Conservation (phyloP, 2,329 filamentous ascomycete genomes). For the Sarocladiaceae sp. region DNA sequence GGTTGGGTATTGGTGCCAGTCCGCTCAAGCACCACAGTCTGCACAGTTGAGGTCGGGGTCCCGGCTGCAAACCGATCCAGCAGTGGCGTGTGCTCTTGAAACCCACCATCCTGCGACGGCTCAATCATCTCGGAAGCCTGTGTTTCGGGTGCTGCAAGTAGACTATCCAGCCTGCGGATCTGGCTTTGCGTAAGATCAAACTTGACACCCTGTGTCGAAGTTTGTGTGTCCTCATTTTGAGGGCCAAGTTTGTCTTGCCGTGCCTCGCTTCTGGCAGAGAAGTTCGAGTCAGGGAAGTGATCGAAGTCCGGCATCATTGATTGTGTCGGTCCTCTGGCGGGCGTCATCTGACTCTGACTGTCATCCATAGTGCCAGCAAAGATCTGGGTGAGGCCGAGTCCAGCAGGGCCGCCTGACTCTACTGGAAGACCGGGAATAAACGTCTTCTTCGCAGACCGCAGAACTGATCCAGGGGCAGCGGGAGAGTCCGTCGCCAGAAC, state of each 20-base stretch:
- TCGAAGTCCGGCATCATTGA: slow-evolving; percentile 55
- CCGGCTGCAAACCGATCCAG: slow-evolving; percentile 63
- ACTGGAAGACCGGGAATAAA: slow-evolving; percentile 67
- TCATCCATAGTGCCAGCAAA: slow-evolving; percentile 86
- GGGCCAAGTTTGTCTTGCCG: slow-evolving; percentile 48
- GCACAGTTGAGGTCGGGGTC: slow-evolving; percentile 64
- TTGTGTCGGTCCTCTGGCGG: slow-evolving; percentile 29
- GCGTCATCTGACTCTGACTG: slow-evolving; percentile 36
- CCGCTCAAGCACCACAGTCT: slow-evolving; percentile 54
- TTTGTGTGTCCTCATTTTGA: slow-evolving; percentile 34
- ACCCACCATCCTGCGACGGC: slow-evolving; percentile 76
- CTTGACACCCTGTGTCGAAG: slow-evolving; percentile 40
- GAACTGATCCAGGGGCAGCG: slow-evolving; percentile 56
- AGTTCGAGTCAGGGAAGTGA: slow-evolving; percentile 54
- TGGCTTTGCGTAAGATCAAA: slow-evolving; percentile 60
- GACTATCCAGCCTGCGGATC: slow-evolving; percentile 52
- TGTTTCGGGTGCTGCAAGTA: slow-evolving; percentile 46
- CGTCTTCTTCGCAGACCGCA: slow-evolving; percentile 64
- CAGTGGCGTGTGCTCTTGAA: slow-evolving; percentile 68
- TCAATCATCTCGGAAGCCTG: slow-evolving; percentile 69
- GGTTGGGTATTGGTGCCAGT: slow-evolving; percentile 33
- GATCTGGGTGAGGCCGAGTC: slow-evolving; percentile 79
- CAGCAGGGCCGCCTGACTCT: slow-evolving; percentile 45
- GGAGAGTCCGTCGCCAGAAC: slow-evolving; percentile 43
- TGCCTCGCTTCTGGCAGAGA: slow-evolving; percentile 55